A percentile compares a stretch with the other conserved stretches of the same genome.
These are phyloP conservation scores for Colletotrichum viniferum DNA, from an alignment of 2,329 filamentous ascomycete genomes.

Conservation along the genomic window DNA sequence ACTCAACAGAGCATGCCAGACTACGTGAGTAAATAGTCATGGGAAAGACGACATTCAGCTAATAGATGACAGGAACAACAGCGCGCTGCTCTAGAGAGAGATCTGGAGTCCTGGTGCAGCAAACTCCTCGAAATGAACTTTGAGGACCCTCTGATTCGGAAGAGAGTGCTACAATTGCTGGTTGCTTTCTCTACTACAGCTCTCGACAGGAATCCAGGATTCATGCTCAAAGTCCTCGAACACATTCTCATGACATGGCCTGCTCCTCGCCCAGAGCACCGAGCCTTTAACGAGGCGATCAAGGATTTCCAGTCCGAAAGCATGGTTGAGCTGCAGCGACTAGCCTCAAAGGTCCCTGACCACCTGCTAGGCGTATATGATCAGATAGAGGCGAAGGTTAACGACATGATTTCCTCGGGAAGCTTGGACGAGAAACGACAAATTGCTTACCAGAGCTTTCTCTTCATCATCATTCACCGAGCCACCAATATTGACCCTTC, in stretches of 20 bases:
- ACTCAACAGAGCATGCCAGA: constrained; percentile 22
- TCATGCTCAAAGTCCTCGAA: constrained; percentile 89
- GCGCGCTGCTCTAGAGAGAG: constrained; percentile 62
- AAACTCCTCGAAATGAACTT: constrained; percentile 73
- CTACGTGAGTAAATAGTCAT: background rate
- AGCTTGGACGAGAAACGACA: constrained; percentile 81
- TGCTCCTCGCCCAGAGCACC: constrained; percentile 71
- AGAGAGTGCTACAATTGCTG: constrained; percentile 79
- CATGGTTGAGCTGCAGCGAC: constrained; percentile 84
- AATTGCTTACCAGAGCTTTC: constrained; percentile 85
- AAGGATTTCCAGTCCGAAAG: constrained; percentile 86
- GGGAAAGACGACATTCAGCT: background rate
- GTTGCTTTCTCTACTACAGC: constrained; percentile 86
- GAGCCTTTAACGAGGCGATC: constrained; percentile 83
- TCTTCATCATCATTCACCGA: constrained; percentile 94
- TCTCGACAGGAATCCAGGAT: constrained; percentile 75
- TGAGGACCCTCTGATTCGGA: constrained; percentile 84
- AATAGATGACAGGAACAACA: constrained; percentile 46
- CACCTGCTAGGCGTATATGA: constrained; percentile 89
- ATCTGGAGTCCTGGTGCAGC: constrained; percentile 74
- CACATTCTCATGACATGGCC: constrained; percentile 87
- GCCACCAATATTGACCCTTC: constrained; percentile 74
- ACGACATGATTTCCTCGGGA: constrained; percentile 76
- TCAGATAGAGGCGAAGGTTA: constrained; percentile 81
- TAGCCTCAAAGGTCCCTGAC: constrained; percentile 90